phyloP scores from a whole-genome alignment of 805 yeast species.

The Maudiozyma saulgeensis region DNA sequence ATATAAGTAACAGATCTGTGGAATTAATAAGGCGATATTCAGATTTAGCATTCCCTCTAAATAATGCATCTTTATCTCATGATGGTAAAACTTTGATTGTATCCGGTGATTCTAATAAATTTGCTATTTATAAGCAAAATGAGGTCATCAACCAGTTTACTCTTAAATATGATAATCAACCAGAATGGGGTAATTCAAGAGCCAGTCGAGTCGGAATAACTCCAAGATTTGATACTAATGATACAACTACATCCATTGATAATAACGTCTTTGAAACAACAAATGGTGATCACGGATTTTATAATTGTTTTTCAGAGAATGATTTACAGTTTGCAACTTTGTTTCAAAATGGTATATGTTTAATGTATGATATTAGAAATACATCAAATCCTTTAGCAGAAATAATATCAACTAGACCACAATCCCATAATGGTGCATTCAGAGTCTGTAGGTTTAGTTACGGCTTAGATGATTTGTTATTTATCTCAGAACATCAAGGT shows the following conservation, averaged over 20 bases:
- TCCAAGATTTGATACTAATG: constrained; percentile 25
- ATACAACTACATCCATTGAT: constrained; percentile 14
- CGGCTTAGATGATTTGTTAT: constrained; percentile 65
- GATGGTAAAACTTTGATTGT: constrained; percentile 49
- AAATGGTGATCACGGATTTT: constrained; percentile 70
- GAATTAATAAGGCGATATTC: constrained; percentile 34
- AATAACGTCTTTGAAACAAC: constrained; percentile 40
- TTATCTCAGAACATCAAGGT: constrained; percentile 77
- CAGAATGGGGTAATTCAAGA: constrained; percentile 27
- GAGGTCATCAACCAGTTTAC: constrained; percentile 24
- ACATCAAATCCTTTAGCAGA: constrained; percentile 42
- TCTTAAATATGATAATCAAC: constrained; percentile 20
- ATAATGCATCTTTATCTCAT: constrained; percentile 63
- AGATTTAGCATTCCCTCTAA: constrained; percentile 56
- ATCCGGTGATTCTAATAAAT: constrained; percentile 69
- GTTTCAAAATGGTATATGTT: constrained; percentile 77
- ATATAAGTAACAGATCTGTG: constrained; percentile 41
- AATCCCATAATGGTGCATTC: constrained; percentile 52
- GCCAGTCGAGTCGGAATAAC: constrained; percentile 4
- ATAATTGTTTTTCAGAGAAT: constrained; percentile 68
- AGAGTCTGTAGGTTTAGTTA: constrained; percentile 53
- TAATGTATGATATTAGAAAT: constrained; percentile 68
- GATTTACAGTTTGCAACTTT: constrained; percentile 68
- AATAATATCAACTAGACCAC: constrained; percentile 51
- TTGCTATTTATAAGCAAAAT: constrained; percentile 42